Evolutionary conservation across 139 green algal genomes (phyloP).

Genomic region (Coccomyxa sp.): DNA sequence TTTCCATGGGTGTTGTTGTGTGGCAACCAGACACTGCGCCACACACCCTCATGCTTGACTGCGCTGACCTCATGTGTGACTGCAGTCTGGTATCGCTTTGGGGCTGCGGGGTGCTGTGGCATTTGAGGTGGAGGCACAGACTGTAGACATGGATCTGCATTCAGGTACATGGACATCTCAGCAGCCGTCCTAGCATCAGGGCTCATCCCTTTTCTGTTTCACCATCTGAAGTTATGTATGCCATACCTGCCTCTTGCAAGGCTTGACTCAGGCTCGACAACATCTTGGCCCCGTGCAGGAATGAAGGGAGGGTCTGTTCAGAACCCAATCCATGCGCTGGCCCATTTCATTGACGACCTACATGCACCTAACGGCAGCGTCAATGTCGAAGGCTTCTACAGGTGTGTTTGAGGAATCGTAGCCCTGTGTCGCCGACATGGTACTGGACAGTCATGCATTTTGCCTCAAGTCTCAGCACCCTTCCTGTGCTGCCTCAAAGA

Average conservation of each 20-base stretch:
- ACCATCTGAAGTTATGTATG: too few species aligned
- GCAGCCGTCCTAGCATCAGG: neutral
- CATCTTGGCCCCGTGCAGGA: conserved; percentile 32
- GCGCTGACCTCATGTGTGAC: neutral
- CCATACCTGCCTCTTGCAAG: too few species aligned
- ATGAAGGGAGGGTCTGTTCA: conserved; percentile 53
- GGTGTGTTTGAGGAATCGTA: too few species aligned
- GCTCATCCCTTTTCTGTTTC: neutral
- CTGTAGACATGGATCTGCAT: conserved; percentile 56
- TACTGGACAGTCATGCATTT: neutral
- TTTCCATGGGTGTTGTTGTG: too few species aligned
- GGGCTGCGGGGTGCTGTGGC: conserved; percentile 43
- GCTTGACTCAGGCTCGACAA: too few species aligned
- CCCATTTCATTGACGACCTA: conserved; percentile 50
- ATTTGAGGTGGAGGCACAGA: conserved; percentile 45
- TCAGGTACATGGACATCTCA: conserved; percentile 8
- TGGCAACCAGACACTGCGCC: too few species aligned
- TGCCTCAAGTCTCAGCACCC: neutral
- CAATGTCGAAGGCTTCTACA: conserved; percentile 63
- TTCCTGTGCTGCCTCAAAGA: neutral
- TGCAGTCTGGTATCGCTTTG: conserved; percentile 33
- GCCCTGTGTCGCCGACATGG: neutral
- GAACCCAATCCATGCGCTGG: conserved; percentile 56
- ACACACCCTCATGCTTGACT: conserved; percentile 1
- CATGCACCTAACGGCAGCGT: conserved; percentile 30